phyloP scores from a whole-genome alignment of 2,329 filamentous ascomycete genomes.

The Diaporthe ilicicola region DNA sequence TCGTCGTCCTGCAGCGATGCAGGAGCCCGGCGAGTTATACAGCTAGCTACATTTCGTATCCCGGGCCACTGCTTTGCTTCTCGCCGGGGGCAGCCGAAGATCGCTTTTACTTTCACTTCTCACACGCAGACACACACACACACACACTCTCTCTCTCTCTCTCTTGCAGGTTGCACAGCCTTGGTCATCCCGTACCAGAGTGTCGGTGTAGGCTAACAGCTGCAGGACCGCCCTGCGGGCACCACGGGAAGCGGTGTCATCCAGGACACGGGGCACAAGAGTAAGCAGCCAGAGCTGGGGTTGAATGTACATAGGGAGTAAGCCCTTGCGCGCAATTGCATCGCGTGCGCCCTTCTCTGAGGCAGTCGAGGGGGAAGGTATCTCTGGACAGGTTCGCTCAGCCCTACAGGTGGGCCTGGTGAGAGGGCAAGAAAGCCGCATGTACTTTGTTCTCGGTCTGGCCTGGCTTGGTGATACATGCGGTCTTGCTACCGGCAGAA shows the following conservation, averaged over 20 bases:
- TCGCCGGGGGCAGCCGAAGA: no score
- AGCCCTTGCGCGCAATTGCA: background rate
- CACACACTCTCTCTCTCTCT: background rate
- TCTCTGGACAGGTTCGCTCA: constrained; percentile 4
- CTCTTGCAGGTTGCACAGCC: constrained; percentile 18
- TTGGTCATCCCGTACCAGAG: constrained; percentile 13
- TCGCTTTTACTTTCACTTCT: no score
- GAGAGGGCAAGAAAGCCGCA: background rate
- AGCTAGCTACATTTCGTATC: no score
- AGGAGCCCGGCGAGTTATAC: background rate
- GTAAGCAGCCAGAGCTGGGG: constrained; percentile 16
- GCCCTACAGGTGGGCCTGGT: constrained; percentile 11
- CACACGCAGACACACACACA: background rate
- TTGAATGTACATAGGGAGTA: background rate
- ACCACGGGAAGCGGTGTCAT: background rate
- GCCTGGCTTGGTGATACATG: background rate
- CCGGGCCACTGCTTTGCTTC: no score
- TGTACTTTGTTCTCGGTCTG: background rate
- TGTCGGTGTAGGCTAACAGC: constrained; percentile 17
- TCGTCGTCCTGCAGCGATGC: background rate
- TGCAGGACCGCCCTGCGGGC: background rate
- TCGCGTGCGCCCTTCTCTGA: background rate
- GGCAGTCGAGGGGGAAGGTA: background rate
- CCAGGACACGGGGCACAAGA: background rate
- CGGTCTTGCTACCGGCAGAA: background rate